Evolutionary conservation across 352 stramenopile species (phyloP).

Genomic region (Globisporangium apiculatum): DNA sequence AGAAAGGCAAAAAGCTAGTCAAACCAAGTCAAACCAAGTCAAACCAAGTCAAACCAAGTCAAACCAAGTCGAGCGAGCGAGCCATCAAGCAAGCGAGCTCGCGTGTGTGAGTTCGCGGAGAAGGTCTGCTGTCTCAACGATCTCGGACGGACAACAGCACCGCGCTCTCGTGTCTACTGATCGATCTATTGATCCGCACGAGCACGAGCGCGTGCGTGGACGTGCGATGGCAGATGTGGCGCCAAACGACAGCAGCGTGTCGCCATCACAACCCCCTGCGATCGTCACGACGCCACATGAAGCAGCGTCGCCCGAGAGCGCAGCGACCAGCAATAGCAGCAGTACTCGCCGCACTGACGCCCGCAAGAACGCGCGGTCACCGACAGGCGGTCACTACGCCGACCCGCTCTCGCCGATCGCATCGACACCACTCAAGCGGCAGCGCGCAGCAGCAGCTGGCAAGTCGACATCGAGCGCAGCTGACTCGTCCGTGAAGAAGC

Average conservation of each 20-base stretch:
- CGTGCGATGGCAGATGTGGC: constrained; percentile 10
- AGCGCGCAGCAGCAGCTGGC: constrained; percentile 34
- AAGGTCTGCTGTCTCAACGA: too few relatives aligned
- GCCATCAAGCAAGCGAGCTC: too few relatives aligned
- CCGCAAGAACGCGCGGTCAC: constrained; percentile 6
- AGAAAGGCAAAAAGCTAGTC: too few relatives aligned
- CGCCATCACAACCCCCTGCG: neutral
- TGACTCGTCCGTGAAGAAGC: constrained; percentile 12
- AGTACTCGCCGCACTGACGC: neutral
- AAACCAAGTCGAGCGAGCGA: too few relatives aligned
- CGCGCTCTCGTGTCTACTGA: too few relatives aligned
- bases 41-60: too few relatives aligned
- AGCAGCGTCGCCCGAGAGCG: constrained; percentile 9
- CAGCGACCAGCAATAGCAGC: constrained; percentile 1
- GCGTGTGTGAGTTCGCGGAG: too few relatives aligned
- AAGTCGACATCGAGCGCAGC: constrained; percentile 29
- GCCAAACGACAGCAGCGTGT: constrained; percentile 1
- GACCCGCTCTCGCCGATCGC: constrained; percentile 78
- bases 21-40: too few relatives aligned
- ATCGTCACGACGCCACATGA: constrained; percentile 15
- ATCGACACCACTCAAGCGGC: constrained; percentile 78
- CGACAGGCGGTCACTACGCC: constrained; percentile 50
- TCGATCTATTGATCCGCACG: too few relatives aligned
- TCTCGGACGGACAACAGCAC: too few relatives aligned
- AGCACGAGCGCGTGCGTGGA: too few relatives aligned